Base-by-base conservation (phyloP, 2,329 filamentous ascomycete species). In the Scytalidium lignicola region DNA sequence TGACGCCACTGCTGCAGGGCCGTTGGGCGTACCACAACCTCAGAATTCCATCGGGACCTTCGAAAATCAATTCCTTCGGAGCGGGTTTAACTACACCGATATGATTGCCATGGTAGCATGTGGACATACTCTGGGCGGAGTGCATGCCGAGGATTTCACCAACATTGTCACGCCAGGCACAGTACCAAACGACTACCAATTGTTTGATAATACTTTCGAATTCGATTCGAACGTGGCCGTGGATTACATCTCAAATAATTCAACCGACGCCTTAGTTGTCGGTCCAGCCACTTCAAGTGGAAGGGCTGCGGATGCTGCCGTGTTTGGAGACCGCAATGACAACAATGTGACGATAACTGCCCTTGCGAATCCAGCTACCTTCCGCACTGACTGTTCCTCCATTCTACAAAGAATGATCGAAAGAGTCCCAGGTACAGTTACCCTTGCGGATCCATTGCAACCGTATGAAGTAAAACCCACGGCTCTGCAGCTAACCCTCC, bases 91-190 rank as follows among this genome's bases (percentile, higher is more conserved):
- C 45, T 62, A 62, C 10, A 62, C 69, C 15, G 77, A 83, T 55
- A 83, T 83, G 78, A 81, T 84, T 40, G 73, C 78, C 57, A 67
- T 80, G 20, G 74, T 73, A 1, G 80, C 79, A 9, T 85, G 81
- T 58, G 81, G 81, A 2, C 81, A 85, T 60, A 78, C 77, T 0
- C 62, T 85, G 19, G 81, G 81, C 19, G 76, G 79, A 15, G 80
- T 83, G 7, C 80, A 84, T 62, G 67, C 68, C 21, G 59, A 61
- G 9, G 70, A 80, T 53, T 80, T 80, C 52, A 74, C 77, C 0
- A 66, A 73, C 8, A 74, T 83, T 40, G 74, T 80, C 1, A 67
- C 74, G 1, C 51, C 65, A 2, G 72, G 72, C 4, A 67, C 67
- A 4, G 67, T 65, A 10, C 50, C 55, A 5, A 59, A 67, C 8